A percentile compares a stretch with the other conserved stretches of the same genome.
Conservation (phyloP, 352 stramenopile genomes). For the Detonula confervacea region DNA sequence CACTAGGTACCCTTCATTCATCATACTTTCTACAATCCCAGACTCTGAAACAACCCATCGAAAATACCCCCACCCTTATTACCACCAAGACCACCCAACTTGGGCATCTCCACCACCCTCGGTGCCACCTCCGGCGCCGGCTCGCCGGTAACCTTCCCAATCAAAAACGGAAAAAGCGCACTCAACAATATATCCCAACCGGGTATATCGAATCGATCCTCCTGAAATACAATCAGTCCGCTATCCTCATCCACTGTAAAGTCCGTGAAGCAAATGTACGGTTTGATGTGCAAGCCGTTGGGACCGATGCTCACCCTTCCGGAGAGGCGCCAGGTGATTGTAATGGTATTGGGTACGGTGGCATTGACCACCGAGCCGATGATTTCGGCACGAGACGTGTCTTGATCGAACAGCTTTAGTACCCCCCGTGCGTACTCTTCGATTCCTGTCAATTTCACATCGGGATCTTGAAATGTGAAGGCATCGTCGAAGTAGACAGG, state of each 20-base stretch:
- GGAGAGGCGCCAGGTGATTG: conserved; percentile 76
- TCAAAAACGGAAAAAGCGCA: conserved; percentile 74
- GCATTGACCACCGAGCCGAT: conserved; percentile 65
- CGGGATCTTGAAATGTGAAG: conserved; percentile 84
- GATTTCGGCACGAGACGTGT: conserved; percentile 71
- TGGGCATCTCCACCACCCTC: conserved; percentile 25
- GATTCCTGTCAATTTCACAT: conserved; percentile 78
- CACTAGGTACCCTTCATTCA: no score
- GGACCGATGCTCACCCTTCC: conserved; percentile 76
- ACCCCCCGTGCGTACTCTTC: conserved; percentile 79
- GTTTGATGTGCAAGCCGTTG: conserved; percentile 79
- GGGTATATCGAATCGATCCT: conserved; percentile 81
- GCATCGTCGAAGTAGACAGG: conserved; percentile 72
- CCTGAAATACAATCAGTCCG: conserved; percentile 76
- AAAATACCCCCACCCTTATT: not conserved
- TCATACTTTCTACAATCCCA: no score
- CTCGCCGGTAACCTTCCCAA: conserved; percentile 65
- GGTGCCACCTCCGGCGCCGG: conserved; percentile 55
- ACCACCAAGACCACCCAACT: not conserved
- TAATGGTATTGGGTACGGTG: conserved; percentile 60
- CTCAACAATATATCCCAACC: conserved; percentile 82
- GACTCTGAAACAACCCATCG: conserved; percentile 18
- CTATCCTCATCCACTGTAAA: conserved; percentile 70
- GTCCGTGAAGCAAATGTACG: conserved; percentile 82
- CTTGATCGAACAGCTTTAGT: conserved; percentile 73